Evolutionary conservation across 768 basidiomycete genomes (phyloP).

Genomic region (Flagelloscypha sp.): DNA sequence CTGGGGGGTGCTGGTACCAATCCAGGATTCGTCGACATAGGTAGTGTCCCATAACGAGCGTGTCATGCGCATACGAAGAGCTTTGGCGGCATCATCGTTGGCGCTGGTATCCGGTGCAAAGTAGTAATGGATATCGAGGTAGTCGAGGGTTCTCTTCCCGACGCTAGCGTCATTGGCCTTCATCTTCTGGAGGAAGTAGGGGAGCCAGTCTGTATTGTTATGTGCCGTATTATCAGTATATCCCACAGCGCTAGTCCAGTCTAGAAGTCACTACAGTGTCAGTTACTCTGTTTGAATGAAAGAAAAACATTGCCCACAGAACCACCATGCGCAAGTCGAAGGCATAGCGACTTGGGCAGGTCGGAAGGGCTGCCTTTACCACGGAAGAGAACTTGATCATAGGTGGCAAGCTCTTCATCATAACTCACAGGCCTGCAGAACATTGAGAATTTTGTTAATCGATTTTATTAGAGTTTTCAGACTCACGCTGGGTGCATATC

Average conservation of each 20-base stretch:
- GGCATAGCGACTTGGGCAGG: conserved; percentile 39
- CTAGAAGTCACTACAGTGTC: conserved; percentile 20
- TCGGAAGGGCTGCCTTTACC: conserved; percentile 36
- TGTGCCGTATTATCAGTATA: conserved; percentile 43
- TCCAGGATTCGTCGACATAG: conserved; percentile 50
- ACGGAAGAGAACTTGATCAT: conserved; percentile 32
- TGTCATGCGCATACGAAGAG: conserved; percentile 39
- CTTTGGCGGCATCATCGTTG: conserved; percentile 43
- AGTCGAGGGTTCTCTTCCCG: conserved; percentile 42
- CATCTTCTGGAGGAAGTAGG: conserved; percentile 49
- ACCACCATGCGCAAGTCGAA: conserved; percentile 39
- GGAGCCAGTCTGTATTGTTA: conserved; percentile 44
- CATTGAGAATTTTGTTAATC: background rate
- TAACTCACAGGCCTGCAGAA: conserved; percentile 32
- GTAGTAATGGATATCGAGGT: conserved; percentile 51
- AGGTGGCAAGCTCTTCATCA: conserved; percentile 42
- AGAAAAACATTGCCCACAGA: conserved; percentile 19
- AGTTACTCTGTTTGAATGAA: too few relatives aligned
- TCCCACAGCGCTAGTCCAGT: conserved; percentile 46
- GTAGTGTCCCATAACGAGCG: conserved; percentile 44
- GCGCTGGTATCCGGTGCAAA: conserved; percentile 44
- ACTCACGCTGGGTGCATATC: conserved; percentile 47
- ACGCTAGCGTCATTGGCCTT: conserved; percentile 23
- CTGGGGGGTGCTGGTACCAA: conserved; percentile 30
- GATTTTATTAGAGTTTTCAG: background rate